Evolutionary conservation across 208 protist species (phyloP).

Genomic region (Trypanosomatidae sp.): DNA sequence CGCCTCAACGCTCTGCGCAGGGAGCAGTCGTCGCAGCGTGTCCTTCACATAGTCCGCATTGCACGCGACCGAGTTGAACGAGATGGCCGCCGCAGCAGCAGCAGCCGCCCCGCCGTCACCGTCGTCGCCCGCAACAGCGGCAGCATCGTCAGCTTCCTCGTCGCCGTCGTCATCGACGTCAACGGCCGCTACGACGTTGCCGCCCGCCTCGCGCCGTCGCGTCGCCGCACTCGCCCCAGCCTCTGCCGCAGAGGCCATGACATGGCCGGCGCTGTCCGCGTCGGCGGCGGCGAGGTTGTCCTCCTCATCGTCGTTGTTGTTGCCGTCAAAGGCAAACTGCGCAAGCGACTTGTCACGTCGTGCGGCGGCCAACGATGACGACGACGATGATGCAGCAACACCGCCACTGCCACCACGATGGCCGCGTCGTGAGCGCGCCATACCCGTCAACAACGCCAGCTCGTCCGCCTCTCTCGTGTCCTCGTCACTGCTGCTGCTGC

Average conservation of each 20-base stretch:
- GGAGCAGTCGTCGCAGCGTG: constrained; percentile 64
- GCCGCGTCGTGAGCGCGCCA: not conserved
- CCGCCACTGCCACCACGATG: no score
- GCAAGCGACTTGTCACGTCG: constrained; percentile 19
- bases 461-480: constrained; percentile 13
- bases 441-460: constrained; percentile 12
- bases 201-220: no score
- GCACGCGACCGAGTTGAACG: constrained; percentile 75
- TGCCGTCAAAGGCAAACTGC: constrained; percentile 41
- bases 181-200: constrained; percentile 2
- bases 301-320: constrained; percentile 9
- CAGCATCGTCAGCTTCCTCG: constrained; percentile 6
- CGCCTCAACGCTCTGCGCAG: constrained; percentile 33
- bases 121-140: not conserved
- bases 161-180: constrained; percentile 13
- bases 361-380: not conserved
- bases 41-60: constrained; percentile 75
- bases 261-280: not conserved
- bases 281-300: constrained; percentile 1
- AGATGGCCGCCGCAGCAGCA: constrained; percentile 7
- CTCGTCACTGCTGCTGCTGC: constrained; percentile 4
- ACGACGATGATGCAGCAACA: no score
- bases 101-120: not conserved
- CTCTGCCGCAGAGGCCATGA: not conserved
- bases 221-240: no score